Base-by-base conservation (phyloP, 352 stramenopile genomes). In the Globisporangium abappressorium region DNA sequence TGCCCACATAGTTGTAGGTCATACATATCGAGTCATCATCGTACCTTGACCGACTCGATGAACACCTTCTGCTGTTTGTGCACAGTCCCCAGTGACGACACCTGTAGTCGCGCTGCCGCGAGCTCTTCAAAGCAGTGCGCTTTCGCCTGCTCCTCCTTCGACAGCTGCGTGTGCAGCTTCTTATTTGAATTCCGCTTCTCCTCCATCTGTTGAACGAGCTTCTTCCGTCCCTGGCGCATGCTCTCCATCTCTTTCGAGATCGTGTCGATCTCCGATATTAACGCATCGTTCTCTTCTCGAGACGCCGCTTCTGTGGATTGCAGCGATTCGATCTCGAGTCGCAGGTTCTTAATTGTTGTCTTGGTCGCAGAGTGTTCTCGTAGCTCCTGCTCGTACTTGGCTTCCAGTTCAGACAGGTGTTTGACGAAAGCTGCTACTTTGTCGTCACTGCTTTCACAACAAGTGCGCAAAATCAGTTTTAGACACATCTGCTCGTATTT, bases 21-120 rank as follows among this genome's bases (percentile, higher is more conserved):
- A 51, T 9, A 60, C 4, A 43, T 5, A 60, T 20, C n/a, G 18
- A 3, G 26, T 43, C 11, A 12, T 12, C 34, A 9, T 30, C 63
- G 18, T 70, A 92, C 85, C 77, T 92, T 90, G 14, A 84, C 70
- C 33, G 80, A 72, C 34, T 93, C 79, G 33, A 93, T 81, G 18
- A 82, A 80, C 14, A 77, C 63, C 57, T 92, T 92, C 64, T 95
- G 87, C 47, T 93, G 84, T 47, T 83, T 89, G 68, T 95, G 87
- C 11, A 95, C 83, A 11, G 82, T 81, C 14, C 75, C 82, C 26
- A 95, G 72, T 18, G 87, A 87, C 36, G 84, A 89, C 2, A 91
- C 84, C 62, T 94, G 85, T 11, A 95, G 70, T 5, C 87, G 75
- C 0, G 82, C 80, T 26, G 80, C 81, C 28, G 84, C 82, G 28